Evolutionary conservation across 148 eudicot species (phyloP).

Genomic region (Fagopyrum homotropicum): DNA sequence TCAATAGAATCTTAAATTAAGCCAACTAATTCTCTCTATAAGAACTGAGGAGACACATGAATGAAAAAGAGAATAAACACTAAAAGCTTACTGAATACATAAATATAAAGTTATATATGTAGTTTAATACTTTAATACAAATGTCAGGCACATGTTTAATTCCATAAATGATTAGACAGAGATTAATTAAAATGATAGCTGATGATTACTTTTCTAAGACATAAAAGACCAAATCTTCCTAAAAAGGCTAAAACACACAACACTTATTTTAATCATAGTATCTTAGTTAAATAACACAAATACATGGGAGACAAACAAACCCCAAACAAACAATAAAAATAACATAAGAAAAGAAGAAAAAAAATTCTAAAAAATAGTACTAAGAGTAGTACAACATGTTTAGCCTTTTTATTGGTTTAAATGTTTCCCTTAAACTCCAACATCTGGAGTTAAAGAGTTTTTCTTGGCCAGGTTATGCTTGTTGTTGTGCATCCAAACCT

Average conservation of each 20-base stretch:
- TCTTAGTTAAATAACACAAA: conserved; percentile 6
- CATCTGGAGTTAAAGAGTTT: conserved; percentile 8
- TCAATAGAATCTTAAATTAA: not conserved
- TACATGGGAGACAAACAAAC: conserved; percentile 6
- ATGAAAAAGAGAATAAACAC: not conserved
- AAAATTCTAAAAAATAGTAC: not conserved
- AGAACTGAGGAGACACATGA: not conserved
- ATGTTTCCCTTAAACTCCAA: not conserved
- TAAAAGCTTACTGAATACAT: not conserved
- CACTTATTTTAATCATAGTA: conserved; percentile 11
- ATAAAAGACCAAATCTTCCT: not conserved
- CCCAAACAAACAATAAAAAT: conserved; percentile 4
- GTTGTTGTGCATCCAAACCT: conserved; percentile 81
- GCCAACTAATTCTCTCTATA: not conserved
- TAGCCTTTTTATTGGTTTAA: not conserved
- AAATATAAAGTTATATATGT: not conserved
- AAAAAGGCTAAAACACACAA: conserved; percentile 4
- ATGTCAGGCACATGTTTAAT: not conserved
- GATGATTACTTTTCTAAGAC: not conserved
- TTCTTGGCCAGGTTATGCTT: conserved; percentile 61
- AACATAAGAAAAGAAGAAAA: not conserved
- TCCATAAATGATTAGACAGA: conserved; percentile 10
- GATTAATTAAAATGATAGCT: not conserved
- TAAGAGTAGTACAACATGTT: not conserved
- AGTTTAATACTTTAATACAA: conserved; percentile 5